Evolutionary conservation across 495 filamentous ascomycete genomes (phyloP).

Genomic region (Glutinoglossum americanum): DNA sequence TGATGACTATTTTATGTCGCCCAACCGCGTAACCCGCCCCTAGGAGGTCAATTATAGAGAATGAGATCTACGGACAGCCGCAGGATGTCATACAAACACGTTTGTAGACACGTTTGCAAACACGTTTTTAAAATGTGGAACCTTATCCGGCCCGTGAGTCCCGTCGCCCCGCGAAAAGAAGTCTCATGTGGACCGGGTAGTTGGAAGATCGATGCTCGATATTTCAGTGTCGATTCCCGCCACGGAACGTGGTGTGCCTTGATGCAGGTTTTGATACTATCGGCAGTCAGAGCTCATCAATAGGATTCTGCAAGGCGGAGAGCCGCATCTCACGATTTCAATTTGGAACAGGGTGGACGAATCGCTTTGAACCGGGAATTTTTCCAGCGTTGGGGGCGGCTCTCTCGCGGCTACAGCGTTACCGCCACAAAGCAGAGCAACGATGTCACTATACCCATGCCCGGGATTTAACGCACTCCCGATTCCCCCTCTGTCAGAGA

Average conservation of each 20-base stretch:
- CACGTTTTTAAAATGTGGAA: neutral
- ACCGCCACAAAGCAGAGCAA: too few relatives aligned
- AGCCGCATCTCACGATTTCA: neutral
- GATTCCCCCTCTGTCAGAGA: neutral
- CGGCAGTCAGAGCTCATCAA: neutral
- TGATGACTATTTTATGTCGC: neutral
- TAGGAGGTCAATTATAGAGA: neutral
- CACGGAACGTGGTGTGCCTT: neutral
- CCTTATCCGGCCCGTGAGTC: neutral
- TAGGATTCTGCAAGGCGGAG: neutral
- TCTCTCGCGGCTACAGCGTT: neutral
- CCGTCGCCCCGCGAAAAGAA: neutral
- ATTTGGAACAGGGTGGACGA: neutral
- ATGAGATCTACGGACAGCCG: neutral
- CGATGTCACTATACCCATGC: too few relatives aligned
- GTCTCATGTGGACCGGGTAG: neutral
- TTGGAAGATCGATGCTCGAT: neutral
- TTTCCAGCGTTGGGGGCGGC: neutral
- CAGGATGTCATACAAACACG: neutral
- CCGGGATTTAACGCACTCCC: neutral
- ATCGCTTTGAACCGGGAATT: neutral
- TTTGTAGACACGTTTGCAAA: neutral
- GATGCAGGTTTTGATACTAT: neutral
- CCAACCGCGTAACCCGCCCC: neutral
- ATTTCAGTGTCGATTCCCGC: neutral